phyloP scores from a whole-genome alignment of 805 yeast genomes.

The Lachancea quebecensis region DNA sequence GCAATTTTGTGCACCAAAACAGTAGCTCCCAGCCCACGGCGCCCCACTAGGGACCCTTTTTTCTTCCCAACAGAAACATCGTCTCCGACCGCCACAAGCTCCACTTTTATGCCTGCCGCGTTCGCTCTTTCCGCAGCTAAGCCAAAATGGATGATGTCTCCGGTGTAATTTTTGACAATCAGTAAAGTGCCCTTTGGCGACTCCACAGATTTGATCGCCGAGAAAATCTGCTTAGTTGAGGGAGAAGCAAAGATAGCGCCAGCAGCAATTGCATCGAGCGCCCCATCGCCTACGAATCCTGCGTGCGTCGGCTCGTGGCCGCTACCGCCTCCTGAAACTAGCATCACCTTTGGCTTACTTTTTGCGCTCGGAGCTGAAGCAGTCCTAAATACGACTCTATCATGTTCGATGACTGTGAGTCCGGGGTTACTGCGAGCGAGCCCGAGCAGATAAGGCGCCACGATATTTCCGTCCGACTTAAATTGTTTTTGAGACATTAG shows the following conservation, averaged over 20 bases:
- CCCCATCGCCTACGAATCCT: constrained; percentile 75
- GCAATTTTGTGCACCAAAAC: constrained; percentile 71
- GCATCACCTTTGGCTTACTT: constrained; percentile 47
- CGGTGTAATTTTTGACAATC: constrained; percentile 82
- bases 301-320: constrained; percentile 90
- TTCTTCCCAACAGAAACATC: constrained; percentile 82
- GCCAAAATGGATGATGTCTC: constrained; percentile 83
- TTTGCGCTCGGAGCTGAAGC: constrained; percentile 15
- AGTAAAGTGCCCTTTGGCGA: constrained; percentile 54
- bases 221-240: constrained; percentile 69
- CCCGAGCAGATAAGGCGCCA: constrained; percentile 14
- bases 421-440: constrained; percentile 18
- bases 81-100: constrained; percentile 69
- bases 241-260: constrained; percentile 87
- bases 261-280: constrained; percentile 72
- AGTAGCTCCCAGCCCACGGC: constrained; percentile 87
- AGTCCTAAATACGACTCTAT: constrained; percentile 12
- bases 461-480: constrained; percentile 17
- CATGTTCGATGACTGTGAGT: constrained; percentile 14
- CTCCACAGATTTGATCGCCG: constrained; percentile 41
- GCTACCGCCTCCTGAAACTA: constrained; percentile 81
- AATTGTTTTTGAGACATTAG: constrained; percentile 16
- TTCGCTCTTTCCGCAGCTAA: constrained; percentile 78
- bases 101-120: constrained; percentile 63
- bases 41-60: constrained; percentile 79